Evolutionary conservation across 768 basidiomycete species (phyloP).

Genomic region (Tulasnella sp.): DNA sequence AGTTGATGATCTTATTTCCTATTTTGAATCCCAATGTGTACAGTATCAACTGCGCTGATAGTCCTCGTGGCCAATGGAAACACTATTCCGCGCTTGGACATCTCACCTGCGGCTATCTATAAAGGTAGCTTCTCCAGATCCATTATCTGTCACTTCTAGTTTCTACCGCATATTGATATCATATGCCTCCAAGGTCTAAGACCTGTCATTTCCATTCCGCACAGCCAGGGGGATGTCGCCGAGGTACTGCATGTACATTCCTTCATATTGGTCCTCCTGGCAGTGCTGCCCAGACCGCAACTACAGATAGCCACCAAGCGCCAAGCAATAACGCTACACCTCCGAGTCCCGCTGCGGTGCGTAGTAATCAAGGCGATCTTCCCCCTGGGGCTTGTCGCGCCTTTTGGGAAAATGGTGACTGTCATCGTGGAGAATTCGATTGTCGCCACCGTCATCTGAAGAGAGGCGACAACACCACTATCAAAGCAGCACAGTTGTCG

Average conservation of each 20-base stretch:
- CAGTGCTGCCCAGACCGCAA: background rate
- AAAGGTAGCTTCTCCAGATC: no score
- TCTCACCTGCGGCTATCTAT: no score
- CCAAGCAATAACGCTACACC: background rate
- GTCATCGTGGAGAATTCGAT: slow-evolving; percentile 22
- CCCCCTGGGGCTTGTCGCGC: background rate
- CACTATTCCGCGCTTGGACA: no score
- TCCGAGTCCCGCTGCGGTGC: background rate
- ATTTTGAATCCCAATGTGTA: no score
- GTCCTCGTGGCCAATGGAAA: no score
- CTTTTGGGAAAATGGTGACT: background rate
- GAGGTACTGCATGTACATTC: background rate
- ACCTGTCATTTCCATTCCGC: no score
- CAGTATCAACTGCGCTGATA: no score
- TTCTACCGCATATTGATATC: no score
- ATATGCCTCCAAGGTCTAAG: no score
- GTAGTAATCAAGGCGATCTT: background rate
- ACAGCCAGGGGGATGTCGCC: no score
- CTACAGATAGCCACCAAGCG: background rate
- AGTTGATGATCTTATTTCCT: no score
- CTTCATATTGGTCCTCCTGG: background rate
- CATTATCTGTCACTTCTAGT: no score
- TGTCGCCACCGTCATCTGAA: slow-evolving; percentile 29
- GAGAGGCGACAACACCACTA: slow-evolving; percentile 1
- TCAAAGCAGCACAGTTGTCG: background rate